Percentiles rank a stretch among this genome's conserved stretches.
Evolutionary conservation across 2,329 filamentous ascomycete species (phyloP).

Genomic region (Cladophialophora carrionii): DNA sequence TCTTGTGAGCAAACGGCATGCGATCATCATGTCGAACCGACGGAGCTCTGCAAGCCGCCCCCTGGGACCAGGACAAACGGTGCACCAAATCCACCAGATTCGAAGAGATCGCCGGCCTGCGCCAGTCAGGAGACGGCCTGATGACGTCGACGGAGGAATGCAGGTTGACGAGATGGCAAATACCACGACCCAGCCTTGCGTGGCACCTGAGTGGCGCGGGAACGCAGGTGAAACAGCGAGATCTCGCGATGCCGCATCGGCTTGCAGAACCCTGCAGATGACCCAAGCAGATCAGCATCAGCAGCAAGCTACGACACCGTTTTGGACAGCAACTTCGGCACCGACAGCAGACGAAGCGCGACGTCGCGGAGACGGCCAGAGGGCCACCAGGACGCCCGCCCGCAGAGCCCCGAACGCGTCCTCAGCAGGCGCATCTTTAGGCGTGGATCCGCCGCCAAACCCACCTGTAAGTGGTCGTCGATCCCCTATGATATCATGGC

Average conservation of each 20-base stretch:
- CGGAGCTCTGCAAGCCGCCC: neutral
- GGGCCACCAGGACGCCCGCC: neutral
- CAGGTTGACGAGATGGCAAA: constrained; percentile 14
- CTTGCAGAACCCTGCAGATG: constrained; percentile 12
- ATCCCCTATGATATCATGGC: constrained; percentile 10
- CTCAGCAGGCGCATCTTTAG: neutral
- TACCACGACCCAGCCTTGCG: constrained; percentile 13
- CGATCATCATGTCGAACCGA: constrained; percentile 13
- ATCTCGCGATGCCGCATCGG: constrained; percentile 11
- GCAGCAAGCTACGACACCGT: neutral
- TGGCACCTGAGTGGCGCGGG: constrained; percentile 6
- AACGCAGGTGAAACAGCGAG: constrained; percentile 4
- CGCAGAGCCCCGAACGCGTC: constrained; percentile 3
- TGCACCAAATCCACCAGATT: constrained; percentile 7
- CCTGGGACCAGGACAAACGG: neutral
- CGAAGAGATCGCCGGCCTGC: constrained; percentile 14
- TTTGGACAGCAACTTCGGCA: constrained; percentile 4
- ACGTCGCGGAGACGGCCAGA: neutral
- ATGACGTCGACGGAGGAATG: constrained; percentile 22
- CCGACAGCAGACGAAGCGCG: constrained; percentile 2
- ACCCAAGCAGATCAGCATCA: neutral
- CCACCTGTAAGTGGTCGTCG: neutral
- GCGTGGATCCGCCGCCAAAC: neutral
- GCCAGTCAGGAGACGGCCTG: constrained; percentile 9
- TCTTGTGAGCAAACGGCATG: constrained; percentile 12